Conservation (phyloP, 495 filamentous ascomycete genomes). For the Neurospora hispaniola region DNA sequence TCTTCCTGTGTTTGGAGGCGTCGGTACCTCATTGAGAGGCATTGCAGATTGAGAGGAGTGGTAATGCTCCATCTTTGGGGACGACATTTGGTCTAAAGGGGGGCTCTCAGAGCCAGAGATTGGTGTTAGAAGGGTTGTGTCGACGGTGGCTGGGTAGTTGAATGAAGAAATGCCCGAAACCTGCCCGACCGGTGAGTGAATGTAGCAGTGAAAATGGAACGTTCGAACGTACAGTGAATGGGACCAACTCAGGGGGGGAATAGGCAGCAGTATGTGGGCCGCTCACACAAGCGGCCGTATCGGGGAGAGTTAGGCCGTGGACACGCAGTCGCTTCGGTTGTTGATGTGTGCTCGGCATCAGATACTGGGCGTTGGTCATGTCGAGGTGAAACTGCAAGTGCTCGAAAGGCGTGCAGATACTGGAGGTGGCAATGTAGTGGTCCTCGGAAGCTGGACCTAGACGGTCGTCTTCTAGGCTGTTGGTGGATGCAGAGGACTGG, state of each 20-base stretch:
- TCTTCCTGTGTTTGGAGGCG: conserved; percentile 32
- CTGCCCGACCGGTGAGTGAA: conserved; percentile 10
- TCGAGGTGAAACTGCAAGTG: conserved; percentile 18
- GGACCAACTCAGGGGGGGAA: conserved; percentile 16
- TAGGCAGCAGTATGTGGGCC: conserved; percentile 15
- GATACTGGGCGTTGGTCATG: conserved; percentile 22
- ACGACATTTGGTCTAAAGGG: conserved; percentile 26
- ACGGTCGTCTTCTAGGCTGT: conserved; percentile 10
- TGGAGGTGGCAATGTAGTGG: not conserved
- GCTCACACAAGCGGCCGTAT: conserved; percentile 11
- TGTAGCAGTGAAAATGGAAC: not conserved
- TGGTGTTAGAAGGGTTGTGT: conserved; percentile 36
- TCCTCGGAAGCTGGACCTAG: conserved; percentile 13
- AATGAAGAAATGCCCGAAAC: conserved; percentile 31
- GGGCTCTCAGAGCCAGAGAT: conserved; percentile 35
- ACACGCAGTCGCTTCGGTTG: conserved; percentile 6
- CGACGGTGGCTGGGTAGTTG: conserved; percentile 31
- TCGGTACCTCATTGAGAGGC: conserved; percentile 28
- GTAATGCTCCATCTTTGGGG: conserved; percentile 27
- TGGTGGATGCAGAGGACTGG: not conserved
- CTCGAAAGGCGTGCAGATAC: conserved; percentile 4
- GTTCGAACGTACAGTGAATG: conserved; percentile 21
- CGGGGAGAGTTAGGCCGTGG: conserved; percentile 13
- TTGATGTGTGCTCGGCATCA: conserved; percentile 16
- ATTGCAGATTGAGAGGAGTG: conserved; percentile 17